Base-by-base conservation (phyloP, 257 asterid species). In the Scutellaria baicalensis region DNA sequence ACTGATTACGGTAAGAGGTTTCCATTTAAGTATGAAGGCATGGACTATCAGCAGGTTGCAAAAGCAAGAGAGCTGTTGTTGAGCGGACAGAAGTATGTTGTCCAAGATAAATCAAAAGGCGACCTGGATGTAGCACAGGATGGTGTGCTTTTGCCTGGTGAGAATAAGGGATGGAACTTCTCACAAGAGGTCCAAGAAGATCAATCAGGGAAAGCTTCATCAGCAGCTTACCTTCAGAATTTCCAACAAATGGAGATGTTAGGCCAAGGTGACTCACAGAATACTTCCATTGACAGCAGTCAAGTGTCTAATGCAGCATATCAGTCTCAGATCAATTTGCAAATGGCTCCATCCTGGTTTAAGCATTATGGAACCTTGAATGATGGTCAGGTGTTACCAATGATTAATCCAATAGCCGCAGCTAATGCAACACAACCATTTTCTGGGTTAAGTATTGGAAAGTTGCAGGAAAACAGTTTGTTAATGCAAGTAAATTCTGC, bases 281-380 rank as follows among this genome's bases (percentile, higher is more conserved):
- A 39, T 59, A 69, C 20, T 59, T 36, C 84, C 16, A 48, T 64
- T 16, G 78, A 50, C 68, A 68, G 39, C 27, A 74, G 73, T 59
- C 71, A 76, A 67, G 64, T 68, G 62, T 75, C 77, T 8, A 65
- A 44, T 58, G 13, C 66, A 39, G 47, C 74, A 49, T 36, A 76
- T 44, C 84, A 78, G 68, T 65, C 84, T 13, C 78, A 56, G 38
- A 68, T 66, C 68, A 77, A 71, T 61, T 36, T 78, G 71, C 86
- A 80, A 70, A 82, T 77, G 88, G 83, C 81, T 6, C 83, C 90
- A 43, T 73, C 94, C 40, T 79, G 85, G 94, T 79, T 79, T 72
- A 81, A 85, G 73, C 80, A 71, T 36, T 62, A 75, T 56, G 86
- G 80, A 42, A 75, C 78, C 69, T 70, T 71, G 75, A 87, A 74